Percentiles rank a stretch among this genome's conserved stretches.
Conservation (phyloP, 2,329 filamentous ascomycete species). For the Exophiala calicioides region DNA sequence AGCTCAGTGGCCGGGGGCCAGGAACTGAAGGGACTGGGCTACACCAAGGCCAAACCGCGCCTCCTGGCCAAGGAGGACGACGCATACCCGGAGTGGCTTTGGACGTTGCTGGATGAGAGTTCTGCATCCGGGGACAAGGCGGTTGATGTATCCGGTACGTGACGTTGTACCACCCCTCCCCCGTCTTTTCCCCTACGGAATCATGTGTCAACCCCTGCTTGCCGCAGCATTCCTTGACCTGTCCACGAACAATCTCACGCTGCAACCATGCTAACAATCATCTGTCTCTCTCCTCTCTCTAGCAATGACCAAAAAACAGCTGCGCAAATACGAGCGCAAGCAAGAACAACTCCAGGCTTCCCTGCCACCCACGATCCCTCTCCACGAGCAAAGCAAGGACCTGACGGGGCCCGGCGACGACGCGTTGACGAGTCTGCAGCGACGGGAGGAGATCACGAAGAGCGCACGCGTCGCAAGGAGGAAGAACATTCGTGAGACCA, state of each 20-base stretch:
- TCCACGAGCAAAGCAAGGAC: constrained; percentile 49
- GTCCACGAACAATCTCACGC: not conserved
- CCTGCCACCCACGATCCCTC: constrained; percentile 44
- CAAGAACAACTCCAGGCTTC: constrained; percentile 43
- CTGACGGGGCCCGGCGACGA: constrained; percentile 43
- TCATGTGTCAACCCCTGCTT: constrained; percentile 24
- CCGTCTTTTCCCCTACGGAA: too few relatives aligned
- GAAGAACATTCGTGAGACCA: constrained; percentile 49
- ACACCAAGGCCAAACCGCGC: constrained; percentile 50
- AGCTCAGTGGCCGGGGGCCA: constrained; percentile 45
- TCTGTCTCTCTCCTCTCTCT: too few relatives aligned
- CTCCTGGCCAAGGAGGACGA: constrained; percentile 47
- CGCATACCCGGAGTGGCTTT: constrained; percentile 53
- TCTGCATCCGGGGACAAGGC: constrained; percentile 37
- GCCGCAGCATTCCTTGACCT: not conserved
- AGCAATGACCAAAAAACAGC: constrained; percentile 49
- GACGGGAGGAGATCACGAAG: constrained; percentile 45
- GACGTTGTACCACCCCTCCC: too few relatives aligned
- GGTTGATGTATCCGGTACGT: constrained; percentile 44
- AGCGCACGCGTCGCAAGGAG: constrained; percentile 47
- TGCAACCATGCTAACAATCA: constrained; percentile 2
- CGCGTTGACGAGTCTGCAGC: constrained; percentile 40
- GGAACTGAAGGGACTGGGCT: constrained; percentile 46
- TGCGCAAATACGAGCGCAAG: constrained; percentile 50
- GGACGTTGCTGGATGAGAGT: constrained; percentile 44